Base-by-base conservation (phyloP, 768 basidiomycete genomes). In the Kwoniella shandongensis region DNA sequence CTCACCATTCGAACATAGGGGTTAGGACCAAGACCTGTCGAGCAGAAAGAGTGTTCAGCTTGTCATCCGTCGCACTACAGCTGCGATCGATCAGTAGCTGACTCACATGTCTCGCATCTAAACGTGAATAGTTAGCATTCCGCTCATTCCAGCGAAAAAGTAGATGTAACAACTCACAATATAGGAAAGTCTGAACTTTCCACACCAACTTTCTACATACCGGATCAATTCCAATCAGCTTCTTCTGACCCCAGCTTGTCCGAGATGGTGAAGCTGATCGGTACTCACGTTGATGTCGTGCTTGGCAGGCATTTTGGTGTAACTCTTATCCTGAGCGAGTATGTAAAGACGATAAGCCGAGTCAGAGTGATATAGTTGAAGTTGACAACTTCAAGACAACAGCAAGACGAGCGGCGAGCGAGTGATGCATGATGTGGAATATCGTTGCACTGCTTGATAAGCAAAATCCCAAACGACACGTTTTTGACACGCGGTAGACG, bases 1-100 rank as follows among this genome's bases (percentile, higher is more conserved):
- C 84, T 64, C 63, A 91, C 92, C 92, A 97, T 98, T 63, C 91
- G 85, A 50, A 94, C 84, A 79, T 94, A 99, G 0, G 92, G 89
- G 78, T 90, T 93, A 70, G 84, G 82, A 44, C 91, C 91, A 29
- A 94, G 80, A 79, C 89, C 89, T 90, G 67, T 30, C 13, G 23
- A n/a, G n/a, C n/a, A n/a, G n/a, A n/a, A n/a, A n/a, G n/a, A n/a
- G n/a, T n/a, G n/a, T n/a, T n/a, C n/a, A n/a, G n/a, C n/a, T n/a
- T n/a, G n/a, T n/a, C n/a, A n/a, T n/a, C n/a, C n/a, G n/a, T n/a
- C n/a, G n/a, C n/a, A n/a, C n/a, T n/a, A n/a, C n/a, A n/a, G n/a
- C n/a, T n/a, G n/a, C n/a, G n/a, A n/a, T n/a, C n/a, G 32, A 15
- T n/a, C 7, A 20, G 13, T 32, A 22, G 15, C 17, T 13, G 0